Conservation (phyloP, 2,329 filamentous ascomycete genomes). For the Tolypocladium paradoxum region DNA sequence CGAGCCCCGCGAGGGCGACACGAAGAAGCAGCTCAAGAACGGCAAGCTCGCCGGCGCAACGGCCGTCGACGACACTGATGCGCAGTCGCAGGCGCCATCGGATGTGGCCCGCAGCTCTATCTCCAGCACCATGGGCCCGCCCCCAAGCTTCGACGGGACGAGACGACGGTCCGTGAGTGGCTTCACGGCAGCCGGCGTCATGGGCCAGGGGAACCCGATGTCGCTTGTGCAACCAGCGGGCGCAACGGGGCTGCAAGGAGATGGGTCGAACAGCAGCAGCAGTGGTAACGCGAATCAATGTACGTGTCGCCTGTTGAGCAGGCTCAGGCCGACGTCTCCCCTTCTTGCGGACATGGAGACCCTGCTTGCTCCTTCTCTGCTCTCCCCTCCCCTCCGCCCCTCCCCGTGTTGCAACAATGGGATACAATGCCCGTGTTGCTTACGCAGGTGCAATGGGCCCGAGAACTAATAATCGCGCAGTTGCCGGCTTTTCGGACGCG, state of each 20-base stretch:
- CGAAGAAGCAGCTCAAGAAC: slow-evolving; percentile 71
- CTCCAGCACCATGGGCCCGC: slow-evolving; percentile 43
- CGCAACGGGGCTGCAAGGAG: slow-evolving; percentile 55
- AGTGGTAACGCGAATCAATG: slow-evolving; percentile 60
- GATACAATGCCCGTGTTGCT: neutral
- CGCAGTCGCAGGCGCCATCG: slow-evolving; percentile 27
- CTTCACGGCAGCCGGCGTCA: slow-evolving; percentile 29
- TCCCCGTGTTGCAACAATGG: neutral
- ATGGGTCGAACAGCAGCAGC: slow-evolving; percentile 36
- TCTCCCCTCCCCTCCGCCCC: neutral
- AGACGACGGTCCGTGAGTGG: slow-evolving; percentile 26
- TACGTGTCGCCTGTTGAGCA: slow-evolving; percentile 38
- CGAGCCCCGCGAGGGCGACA: slow-evolving; percentile 75
- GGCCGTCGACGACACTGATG: slow-evolving; percentile 50
- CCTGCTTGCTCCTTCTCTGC: slow-evolving; percentile 1
- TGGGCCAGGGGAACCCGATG: slow-evolving; percentile 43
- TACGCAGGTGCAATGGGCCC: neutral
- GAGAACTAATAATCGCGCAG: slow-evolving; percentile 29
- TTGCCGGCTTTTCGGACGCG: slow-evolving; percentile 70
- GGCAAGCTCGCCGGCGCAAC: slow-evolving; percentile 26
- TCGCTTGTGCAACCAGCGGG: slow-evolving; percentile 63
- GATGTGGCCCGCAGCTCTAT: slow-evolving; percentile 46
- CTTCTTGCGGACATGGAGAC: neutral
- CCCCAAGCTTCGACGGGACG: slow-evolving; percentile 28
- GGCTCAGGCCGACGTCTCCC: slow-evolving; percentile 1